Base-by-base conservation (phyloP, 2,329 filamentous ascomycete species). In the Aspergillus sergii region DNA sequence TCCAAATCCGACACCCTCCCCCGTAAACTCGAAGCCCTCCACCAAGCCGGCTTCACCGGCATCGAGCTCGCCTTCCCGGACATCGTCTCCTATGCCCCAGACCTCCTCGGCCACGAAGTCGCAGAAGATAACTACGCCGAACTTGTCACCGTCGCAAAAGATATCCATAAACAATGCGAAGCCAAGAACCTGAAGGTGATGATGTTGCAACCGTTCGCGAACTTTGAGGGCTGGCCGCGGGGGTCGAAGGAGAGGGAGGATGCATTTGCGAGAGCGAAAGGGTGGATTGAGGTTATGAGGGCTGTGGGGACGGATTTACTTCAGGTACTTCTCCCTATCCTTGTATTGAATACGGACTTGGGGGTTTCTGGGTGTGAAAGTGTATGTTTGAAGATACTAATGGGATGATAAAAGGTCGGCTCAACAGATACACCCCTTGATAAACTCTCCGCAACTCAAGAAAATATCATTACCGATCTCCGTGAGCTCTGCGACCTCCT, bases 1-100 rank as follows among this genome's bases (percentile, higher is more conserved):
- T 65, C 71, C 11, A 62, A 71, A 5, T 70, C 69, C 32, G 73
- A 80, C 64, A 73, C 73, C 0, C 72, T 82, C 4, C 74, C 76
- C 1, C 67, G 67, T 12, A 81, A 78, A 58, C 76, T 82, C 9
- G 66, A 77, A 66, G 76, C 79, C 43, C 79, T 82, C 36, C 68
- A 74, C 34, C 62, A 69, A 43, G 78, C 79, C 4, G 77, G 78
- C 8, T 82, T 93, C 74, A 78, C 83, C 12, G 89, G 84, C 16
- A 88, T 94, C 63, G 91, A 94, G 76, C 85, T 94, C 9, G 88
- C 88, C 0, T 91, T 93, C 79, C 89, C 90, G 0, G 90, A 94
- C 68, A 85, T 94, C 2, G 75, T 89, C 12, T 78, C 84, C 7
- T 91, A 90, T 68, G 89, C 87, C 4, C 80, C 79, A 4, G 76